Base-by-base conservation (phyloP, 371 early-diverging fungal species). In the Mucor lusitanicus region DNA sequence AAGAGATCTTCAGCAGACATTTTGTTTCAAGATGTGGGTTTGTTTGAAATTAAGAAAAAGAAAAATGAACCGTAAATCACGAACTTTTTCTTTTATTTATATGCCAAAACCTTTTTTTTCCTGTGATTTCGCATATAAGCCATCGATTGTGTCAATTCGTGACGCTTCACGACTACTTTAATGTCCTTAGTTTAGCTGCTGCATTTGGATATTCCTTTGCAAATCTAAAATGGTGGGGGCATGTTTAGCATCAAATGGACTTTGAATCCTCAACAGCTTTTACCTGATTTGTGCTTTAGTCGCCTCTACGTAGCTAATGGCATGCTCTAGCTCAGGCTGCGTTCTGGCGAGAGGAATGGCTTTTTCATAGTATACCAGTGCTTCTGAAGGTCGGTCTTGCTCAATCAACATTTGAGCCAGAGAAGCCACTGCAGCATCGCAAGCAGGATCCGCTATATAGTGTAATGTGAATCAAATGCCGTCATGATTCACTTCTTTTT, bases 381-480 rank as follows among this genome's bases (percentile, higher is more conserved):
- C 95, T 71, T 91, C 92, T 61, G 89, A 89, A 42, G 94, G 83
- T 74, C 89, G 88, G 73, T 94, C 93, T 75, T 93, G 89, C 70
- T 93, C 94, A 68, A 95, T 73, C 56, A 90, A 84, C 57, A 97
- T 87, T 78, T 97, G 95, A 35, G 94, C 94, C 50, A 95, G 83
- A 37, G 96, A 95, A 17, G 94, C 90, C 65, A 94, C 92, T 2
- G 97, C 97, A 72, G 97, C 90, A 77, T 98, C 97, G 78, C 97
- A 61, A 48, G 61, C 61, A 23, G 61, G 61, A 13, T 61, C 61
- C 8, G 50, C 61, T 61, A 61, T 61, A 50, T 33, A 6, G 32
- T n/a, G 9, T n/a, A n/a, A 32, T 32, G 56, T 55, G 32, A 28
- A 8, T 55, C 30, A n/a, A 17, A 19, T 7, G 25, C 12, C 23